These are phyloP conservation scores for Ganoderma resinaceum DNA, from an alignment of 1,284 basidiomycete species.

Conservation along the genomic window DNA sequence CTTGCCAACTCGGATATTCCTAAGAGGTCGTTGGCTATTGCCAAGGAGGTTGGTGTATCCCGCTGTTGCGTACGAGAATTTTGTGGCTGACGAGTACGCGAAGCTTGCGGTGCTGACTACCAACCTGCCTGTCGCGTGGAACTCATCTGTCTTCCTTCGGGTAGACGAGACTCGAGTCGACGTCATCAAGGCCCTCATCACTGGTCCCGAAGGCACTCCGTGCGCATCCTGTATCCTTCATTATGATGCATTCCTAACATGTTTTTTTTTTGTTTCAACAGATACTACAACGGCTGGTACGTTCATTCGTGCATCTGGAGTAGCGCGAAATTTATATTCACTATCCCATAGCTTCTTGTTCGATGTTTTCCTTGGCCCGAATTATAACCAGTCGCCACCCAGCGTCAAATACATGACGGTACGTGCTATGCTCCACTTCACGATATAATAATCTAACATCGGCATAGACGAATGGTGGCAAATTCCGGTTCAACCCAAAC, in stretches of 20 bases:
- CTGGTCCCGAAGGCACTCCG: slow-evolving; percentile 91
- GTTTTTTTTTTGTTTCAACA: slow-evolving; percentile 36
- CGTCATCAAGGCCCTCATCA: slow-evolving; percentile 89
- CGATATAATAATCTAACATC: slow-evolving; percentile 7
- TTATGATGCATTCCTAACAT: slow-evolving; percentile 6
- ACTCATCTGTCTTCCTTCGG: slow-evolving; percentile 88
- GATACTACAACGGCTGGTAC: slow-evolving; percentile 86
- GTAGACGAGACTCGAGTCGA: slow-evolving; percentile 90
- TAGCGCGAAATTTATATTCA: not conserved
- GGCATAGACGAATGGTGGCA: slow-evolving; percentile 85
- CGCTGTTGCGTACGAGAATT: slow-evolving; percentile 6
- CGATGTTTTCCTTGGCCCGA: slow-evolving; percentile 88
- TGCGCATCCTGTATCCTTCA: slow-evolving; percentile 50
- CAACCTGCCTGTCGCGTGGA: slow-evolving; percentile 88
- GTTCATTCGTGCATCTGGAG: slow-evolving; percentile 27
- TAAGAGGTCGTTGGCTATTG: slow-evolving; percentile 88
- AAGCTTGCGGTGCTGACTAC: slow-evolving; percentile 90
- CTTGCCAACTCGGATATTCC: slow-evolving; percentile 82
- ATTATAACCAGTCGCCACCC: slow-evolving; percentile 83
- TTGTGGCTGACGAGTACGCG: not conserved
- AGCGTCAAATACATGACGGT: slow-evolving; percentile 92
- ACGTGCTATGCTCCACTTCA: slow-evolving; percentile 33
- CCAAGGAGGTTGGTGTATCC: slow-evolving; percentile 75
- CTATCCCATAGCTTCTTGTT: slow-evolving; percentile 65
- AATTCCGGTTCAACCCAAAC: slow-evolving; percentile 91